These are phyloP conservation scores for Salvia sclarea DNA, from an alignment of 305 asterid species.

Conservation along the genomic window DNA sequence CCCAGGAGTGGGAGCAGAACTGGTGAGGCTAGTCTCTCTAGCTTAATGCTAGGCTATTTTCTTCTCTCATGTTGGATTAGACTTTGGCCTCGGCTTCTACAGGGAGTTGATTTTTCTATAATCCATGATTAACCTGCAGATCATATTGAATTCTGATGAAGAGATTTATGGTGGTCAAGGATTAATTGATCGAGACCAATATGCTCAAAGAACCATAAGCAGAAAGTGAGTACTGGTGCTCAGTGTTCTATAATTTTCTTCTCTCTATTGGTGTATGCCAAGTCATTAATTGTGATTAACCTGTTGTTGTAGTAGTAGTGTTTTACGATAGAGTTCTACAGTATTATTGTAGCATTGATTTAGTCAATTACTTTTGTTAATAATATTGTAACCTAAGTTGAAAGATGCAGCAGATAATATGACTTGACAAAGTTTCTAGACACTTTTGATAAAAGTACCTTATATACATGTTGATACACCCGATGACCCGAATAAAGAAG, in stretches of 20 bases:
- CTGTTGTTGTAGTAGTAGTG: neutral
- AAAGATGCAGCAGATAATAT: neutral
- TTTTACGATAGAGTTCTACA: no score
- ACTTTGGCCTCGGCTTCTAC: slow-evolving; percentile 20
- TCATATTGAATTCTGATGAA: slow-evolving; percentile 80
- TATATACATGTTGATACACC: neutral
- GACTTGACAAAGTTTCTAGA: neutral
- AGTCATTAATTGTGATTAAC: neutral
- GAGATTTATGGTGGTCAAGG: slow-evolving; percentile 80
- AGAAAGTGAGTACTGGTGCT: slow-evolving; percentile 52
- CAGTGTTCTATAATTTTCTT: slow-evolving; percentile 7
- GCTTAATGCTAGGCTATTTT: slow-evolving; percentile 4
- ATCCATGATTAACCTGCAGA: slow-evolving; percentile 45
- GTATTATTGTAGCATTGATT: neutral
- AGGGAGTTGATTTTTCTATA: slow-evolving; percentile 20
- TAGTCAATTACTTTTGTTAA: neutral
- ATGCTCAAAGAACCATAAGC: slow-evolving; percentile 64
- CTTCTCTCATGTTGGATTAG: slow-evolving; percentile 17
- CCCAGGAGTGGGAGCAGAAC: neutral
- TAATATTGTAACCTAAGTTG: no score
- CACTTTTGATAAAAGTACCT: neutral
- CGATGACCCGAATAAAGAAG: neutral
- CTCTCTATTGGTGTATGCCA: slow-evolving; percentile 6
- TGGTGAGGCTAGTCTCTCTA: neutral
- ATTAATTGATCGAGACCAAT: slow-evolving; percentile 52